Conservation (phyloP, 2,329 filamentous ascomycete genomes). For the Pseudogymnoascus sp. region DNA sequence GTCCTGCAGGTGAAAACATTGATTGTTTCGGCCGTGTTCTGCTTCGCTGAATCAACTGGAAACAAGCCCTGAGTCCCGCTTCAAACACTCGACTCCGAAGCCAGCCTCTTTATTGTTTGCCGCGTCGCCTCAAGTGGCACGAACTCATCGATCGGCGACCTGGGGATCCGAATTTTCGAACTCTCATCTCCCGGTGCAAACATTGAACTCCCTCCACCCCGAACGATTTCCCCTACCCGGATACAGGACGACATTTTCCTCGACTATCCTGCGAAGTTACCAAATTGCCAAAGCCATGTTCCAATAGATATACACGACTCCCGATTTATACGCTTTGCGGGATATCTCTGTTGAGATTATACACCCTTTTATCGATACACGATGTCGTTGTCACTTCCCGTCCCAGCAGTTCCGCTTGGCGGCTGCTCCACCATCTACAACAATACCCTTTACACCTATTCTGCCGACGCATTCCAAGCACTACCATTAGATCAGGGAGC, state of each 20-base stretch:
- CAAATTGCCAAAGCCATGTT: conserved; percentile 1
- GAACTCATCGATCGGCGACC: neutral
- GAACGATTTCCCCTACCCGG: neutral
- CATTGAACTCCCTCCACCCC: neutral
- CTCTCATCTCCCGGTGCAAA: neutral
- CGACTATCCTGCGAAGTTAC: conserved; percentile 1
- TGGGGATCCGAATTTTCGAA: neutral
- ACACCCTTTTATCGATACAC: neutral
- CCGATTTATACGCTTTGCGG: neutral
- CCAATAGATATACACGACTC: neutral
- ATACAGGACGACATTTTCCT: neutral
- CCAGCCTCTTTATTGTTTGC: conserved; percentile 1
- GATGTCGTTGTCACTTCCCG: conserved; percentile 41
- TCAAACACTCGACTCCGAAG: neutral
- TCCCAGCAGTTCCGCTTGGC: conserved; percentile 61
- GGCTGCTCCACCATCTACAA: conserved; percentile 76
- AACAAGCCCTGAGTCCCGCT: neutral
- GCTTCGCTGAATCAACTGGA: neutral
- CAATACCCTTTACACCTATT: conserved; percentile 79
- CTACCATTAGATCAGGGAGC: conserved; percentile 60
- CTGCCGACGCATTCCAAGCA: conserved; percentile 64
- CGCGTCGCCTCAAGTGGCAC: neutral
- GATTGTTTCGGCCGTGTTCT: conserved; percentile 1
- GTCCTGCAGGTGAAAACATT: neutral
- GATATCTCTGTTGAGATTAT: neutral